A percentile compares a stretch with the other conserved stretches of the same genome.
phyloP scores from a whole-genome alignment of 495 filamentous ascomycete species.

The Tuber umbilicatum region DNA sequence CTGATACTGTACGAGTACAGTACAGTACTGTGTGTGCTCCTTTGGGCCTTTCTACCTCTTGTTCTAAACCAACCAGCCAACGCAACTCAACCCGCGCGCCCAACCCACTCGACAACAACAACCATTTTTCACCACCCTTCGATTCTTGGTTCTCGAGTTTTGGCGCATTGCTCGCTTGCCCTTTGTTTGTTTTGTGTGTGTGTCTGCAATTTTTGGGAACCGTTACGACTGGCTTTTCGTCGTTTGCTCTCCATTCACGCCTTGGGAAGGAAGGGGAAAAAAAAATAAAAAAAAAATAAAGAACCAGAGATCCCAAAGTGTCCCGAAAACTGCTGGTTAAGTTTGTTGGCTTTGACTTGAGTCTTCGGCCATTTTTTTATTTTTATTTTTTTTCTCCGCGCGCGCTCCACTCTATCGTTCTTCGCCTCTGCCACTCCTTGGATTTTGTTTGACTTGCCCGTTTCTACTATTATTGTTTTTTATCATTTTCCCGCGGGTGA shows the following conservation, averaged over 20 bases:
- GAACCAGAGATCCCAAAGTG: not conserved
- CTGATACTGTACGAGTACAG: too few species aligned
- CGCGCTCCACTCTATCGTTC: not conserved
- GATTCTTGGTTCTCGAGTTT: not conserved
- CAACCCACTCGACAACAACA: not conserved
- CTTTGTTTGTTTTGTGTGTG: conserved; percentile 14
- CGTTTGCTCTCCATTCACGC: conserved; percentile 9
- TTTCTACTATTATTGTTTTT: conserved; percentile 3
- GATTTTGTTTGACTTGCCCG: not conserved
- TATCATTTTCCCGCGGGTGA: not conserved
- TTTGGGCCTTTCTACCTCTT: too few species aligned
- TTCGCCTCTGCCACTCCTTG: not conserved
- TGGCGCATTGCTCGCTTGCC: conserved; percentile 1
- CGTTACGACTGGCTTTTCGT: not conserved
- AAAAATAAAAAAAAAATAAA: too few species aligned
- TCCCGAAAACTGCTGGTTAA: conserved; percentile 30
- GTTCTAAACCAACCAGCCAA: conserved; percentile 30
- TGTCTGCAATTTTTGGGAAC: not conserved
- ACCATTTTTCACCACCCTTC: not conserved
- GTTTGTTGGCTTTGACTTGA: conserved; percentile 18
- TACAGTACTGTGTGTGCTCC: too few species aligned
- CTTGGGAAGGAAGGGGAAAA: not conserved
- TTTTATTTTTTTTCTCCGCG: conserved; percentile 3
- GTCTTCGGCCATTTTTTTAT: conserved; percentile 22
- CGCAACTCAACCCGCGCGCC: not conserved